Base-by-base conservation (phyloP, 1,139 yeast genomes). In the Candida smagusa region DNA sequence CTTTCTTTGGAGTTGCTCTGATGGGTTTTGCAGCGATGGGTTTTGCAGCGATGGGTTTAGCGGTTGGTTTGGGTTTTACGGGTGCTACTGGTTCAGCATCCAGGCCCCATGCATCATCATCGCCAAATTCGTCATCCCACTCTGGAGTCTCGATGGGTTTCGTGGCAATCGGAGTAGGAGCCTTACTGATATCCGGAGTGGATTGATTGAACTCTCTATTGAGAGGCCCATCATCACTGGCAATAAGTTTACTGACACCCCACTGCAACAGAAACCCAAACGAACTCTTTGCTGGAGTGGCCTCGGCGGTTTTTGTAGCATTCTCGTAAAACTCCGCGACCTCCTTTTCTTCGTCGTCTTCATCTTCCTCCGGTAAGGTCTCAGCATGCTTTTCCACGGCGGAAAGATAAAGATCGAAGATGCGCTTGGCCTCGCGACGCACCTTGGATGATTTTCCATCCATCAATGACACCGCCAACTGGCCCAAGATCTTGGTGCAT, bases 401-500 rank as follows among this genome's bases (percentile, higher is more conserved):
- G 12, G 68, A 67, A 56, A 88, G 72, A 52, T 84, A 86, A 25
- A 74, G 46, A 28, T 80, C 79, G 52, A 89, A 81, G 0, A 88
- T 72, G 35, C 70, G 61, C 46, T 77, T 78, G 0, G 97, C 95
- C 51, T 84, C 87, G 1, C 59, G 59, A 39, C 97, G 69, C 1
- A 90, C 92, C 38, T 77, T 73, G n/a, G 46, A 45, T 1, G 78
- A 71, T 40, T 83, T 82, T 39, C 69, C 74, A 56, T 92, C 98
- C 59, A 92, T 73, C 42, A 92, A 66, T 0, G 92, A 79, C 1
- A 94, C 87, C 0, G 96, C 90, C 42, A 92, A 74, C 6, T 89
- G 88, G 0, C 96, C 94, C 43, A 92, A 61, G n/a, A 90, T 76
- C 54, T 84, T 86, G 26, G 81, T 78, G 44, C 96, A 86, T 39